phyloP scores from a whole-genome alignment of 2,329 filamentous ascomycete species.

The Phaeosphaeria sp. region DNA sequence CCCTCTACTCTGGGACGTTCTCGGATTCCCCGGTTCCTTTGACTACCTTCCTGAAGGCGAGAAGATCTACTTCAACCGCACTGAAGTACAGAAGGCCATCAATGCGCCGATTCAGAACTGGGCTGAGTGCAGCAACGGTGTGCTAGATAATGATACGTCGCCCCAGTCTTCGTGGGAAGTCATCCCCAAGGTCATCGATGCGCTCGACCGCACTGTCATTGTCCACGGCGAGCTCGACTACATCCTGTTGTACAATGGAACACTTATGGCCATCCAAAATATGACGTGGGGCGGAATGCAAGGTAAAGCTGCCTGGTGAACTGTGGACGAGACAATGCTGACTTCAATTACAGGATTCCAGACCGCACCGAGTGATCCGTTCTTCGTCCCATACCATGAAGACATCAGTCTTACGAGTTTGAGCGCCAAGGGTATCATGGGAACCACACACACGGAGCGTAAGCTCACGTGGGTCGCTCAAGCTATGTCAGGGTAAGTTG shows the following conservation, averaged over 20 bases:
- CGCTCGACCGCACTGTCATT: constrained; percentile 73
- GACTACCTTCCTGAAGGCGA: constrained; percentile 69
- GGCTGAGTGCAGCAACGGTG: constrained; percentile 61
- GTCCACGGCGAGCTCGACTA: constrained; percentile 75
- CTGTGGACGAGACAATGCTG: not conserved
- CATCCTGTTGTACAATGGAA: constrained; percentile 71
- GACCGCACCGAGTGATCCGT: constrained; percentile 63
- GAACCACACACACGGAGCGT: constrained; percentile 74
- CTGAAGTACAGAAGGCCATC: constrained; percentile 72
- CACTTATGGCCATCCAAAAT: constrained; percentile 76
- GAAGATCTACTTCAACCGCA: constrained; percentile 72
- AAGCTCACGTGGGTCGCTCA: constrained; percentile 75
- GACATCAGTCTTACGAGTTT: constrained; percentile 55
- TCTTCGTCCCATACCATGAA: constrained; percentile 71
- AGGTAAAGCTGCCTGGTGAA: constrained; percentile 49
- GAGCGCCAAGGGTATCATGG: constrained; percentile 71
- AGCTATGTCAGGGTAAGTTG: constrained; percentile 66
- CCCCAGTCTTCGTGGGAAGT: constrained; percentile 63
- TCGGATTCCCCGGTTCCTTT: constrained; percentile 71
- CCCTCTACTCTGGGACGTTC: constrained; percentile 71
- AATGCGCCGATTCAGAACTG: constrained; percentile 67
- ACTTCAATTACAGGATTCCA: constrained; percentile 59
- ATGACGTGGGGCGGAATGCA: constrained; percentile 78
- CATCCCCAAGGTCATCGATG: constrained; percentile 75
- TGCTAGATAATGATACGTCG: constrained; percentile 59